Evolutionary conservation across 2,329 filamentous ascomycete species (phyloP), one percentile per base, ranked within the genome.

Genomic region (Microthyrium microscopicum): DNA sequence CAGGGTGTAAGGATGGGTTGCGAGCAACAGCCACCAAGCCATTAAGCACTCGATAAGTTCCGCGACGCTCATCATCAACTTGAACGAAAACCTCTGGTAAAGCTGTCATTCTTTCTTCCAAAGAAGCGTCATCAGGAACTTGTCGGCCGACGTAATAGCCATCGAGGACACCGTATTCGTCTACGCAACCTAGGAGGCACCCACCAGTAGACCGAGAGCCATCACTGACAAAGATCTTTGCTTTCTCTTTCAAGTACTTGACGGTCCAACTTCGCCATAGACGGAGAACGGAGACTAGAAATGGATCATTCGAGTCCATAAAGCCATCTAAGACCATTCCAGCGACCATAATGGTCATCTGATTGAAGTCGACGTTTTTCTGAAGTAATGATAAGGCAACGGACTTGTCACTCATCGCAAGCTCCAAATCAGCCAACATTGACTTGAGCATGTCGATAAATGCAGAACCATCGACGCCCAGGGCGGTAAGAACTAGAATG

Each of bases 1-100:
- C 89, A 0, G 85, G 80, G 45, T 98, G 87, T 5, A 98, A 65
- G 0, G 87, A 94, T 0, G 89, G 89, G 44, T 98, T 98, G 18
- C 89, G 75, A 1, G 84, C 85, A 1, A 98, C 64, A 5, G 92
- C 61, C 45, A 89, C 95, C 3, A 82, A 48, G 0, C 84, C 85
- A 39, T 73, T 63, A 17, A 94, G 68, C 1, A 87, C 59, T 33
- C 61, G 66, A 44, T 77, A 76, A 16, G 63, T 58, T 1, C 59
- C 61, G 17, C 55, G 56, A 21, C 62, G 60, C 6, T 65, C 58
- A 1, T 62, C 60, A 6, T 70, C 66, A 1, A 94, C 62, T 48
- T 94, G 85, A 1, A 95, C 51, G 46, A 95, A 98, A 6, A 98
- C 83, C 46, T 98, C 75, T 0, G 89, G 84, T 1, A 92, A 57